Evolutionary conservation across 179 eudicot species (phyloP), one percentile per base, ranked within the genome.

Genomic region (Gypsophila paniculata): DNA sequence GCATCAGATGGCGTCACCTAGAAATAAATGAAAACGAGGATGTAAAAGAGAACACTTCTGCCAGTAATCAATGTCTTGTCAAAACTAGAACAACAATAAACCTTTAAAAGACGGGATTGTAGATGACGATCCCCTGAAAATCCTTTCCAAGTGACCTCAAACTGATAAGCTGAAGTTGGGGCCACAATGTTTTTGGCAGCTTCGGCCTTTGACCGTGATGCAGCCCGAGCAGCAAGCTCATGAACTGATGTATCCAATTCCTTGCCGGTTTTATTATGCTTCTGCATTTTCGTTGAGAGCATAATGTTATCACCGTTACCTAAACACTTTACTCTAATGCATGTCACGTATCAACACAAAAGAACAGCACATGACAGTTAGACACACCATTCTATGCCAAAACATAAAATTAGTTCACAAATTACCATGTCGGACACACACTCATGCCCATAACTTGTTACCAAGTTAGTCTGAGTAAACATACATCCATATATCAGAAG

Each of bases 141-240:
- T 67, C 90, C 89, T 72, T 85, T 88, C 97, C 97, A 91, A 61
- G 85, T 82, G 74, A 70, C 82, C 81, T 90, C 99, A 87, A 94
- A 94, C 74, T 94, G 89, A 81, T 91, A 94, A 63, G 99, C 99
- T 19, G 97, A 83, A 69, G 48, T 88, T 54, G 96, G 99, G 18
- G 96, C 75, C 23, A 71, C 74, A 59, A 94, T 89, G 76, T 88
- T 87, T 81, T 84, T 89, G 70, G 92, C 92, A 74, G 91, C 93
- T 81, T 91, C 97, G 55, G 72, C 80, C 81, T 77, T 84, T 21
- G 94, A 93, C 69, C 89, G 89, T 74, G 87, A 83, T 57, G 98
- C 91, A 46, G 98, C 97, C 69, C 93, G 83, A 62, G 87, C 85
- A 81, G 99, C 97, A 85, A 94, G 96, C 80, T 91, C 94, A 60